Base-by-base conservation (phyloP, 1,284 basidiomycete species). In the Ustilago sp. region DNA sequence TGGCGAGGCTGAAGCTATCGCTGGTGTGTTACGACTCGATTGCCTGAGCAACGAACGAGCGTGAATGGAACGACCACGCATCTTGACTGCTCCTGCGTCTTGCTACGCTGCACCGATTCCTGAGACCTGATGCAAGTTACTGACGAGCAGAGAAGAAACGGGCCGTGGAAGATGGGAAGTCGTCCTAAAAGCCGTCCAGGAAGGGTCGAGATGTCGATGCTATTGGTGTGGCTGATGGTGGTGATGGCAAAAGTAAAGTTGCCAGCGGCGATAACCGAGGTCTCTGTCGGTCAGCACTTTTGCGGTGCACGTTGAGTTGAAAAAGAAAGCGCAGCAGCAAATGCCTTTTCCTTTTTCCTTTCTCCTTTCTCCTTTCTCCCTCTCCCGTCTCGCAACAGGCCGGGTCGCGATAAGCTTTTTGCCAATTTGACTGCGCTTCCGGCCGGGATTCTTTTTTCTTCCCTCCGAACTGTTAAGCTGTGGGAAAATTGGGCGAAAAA, bases 11-110 rank as follows among this genome's bases (percentile, higher is more conserved):
- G 51, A 39, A 8, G 68, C 60, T 63, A 74, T 67, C 36, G 73
- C 60, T 36, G 59, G 41, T 32, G 62, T 59, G 19, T 45, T 61
- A 50, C 55, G 59, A 38, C 59, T 59, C 28, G 57, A 43, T 53
- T 75, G 73, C 59, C 74, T 59, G 50, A 71, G 62, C 65, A 76
- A 13, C 8, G 74, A 61, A n/a, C 74, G 64, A 28, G 74, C 74
- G 51, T 76, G 65, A 54, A 76, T 71, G 12, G 74, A 76, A 47
- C 74, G 74, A 28, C 68, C 74, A 52, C 74, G 74, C 74, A 76
- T 76, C 59, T 63, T 63, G 54, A 41, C 52, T 54, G 38, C 38
- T 23, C 23, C 23, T 39, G 48, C 52, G 51, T 55, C 63, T 61
- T n/a, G 52, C 54, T 58, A 43, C 7, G 45, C 54, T 23, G 53